Evolutionary conservation across 257 asterid species (phyloP).

Genomic region (Solanum rostratum): DNA sequence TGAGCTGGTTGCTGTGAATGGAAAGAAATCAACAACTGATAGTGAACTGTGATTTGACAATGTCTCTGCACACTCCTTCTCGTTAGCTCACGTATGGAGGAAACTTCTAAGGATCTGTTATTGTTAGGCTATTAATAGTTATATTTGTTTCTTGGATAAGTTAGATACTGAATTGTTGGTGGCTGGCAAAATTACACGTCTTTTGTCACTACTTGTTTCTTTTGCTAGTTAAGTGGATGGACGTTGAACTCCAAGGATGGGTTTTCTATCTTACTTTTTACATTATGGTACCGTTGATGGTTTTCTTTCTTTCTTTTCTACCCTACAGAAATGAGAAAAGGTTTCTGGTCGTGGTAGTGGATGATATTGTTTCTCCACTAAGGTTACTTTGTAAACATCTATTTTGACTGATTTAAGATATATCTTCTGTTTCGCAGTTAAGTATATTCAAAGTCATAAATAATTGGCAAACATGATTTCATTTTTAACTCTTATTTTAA

Average conservation of each 20-base stretch:
- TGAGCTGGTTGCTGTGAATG: constrained; percentile 85
- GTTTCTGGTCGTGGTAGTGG: background rate
- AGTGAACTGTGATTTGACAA: constrained; percentile 30
- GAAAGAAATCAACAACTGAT: constrained; percentile 46
- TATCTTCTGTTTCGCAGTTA: background rate
- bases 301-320: background rate
- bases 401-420: background rate
- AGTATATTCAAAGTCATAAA: background rate
- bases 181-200: background rate
- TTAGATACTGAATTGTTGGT: background rate
- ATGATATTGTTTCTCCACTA: background rate
- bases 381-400: background rate
- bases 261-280: background rate
- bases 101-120: background rate
- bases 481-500: background rate
- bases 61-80: background rate
- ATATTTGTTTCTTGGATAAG: background rate
- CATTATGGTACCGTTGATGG: background rate
- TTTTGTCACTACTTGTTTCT: background rate
- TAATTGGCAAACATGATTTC: background rate
- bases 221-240: background rate
- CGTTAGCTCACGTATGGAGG: background rate
- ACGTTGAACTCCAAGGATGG: background rate
- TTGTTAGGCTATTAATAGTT: background rate
- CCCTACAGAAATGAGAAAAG: background rate